These are phyloP conservation scores for Millerozyma acaciae DNA, from an alignment of 805 yeast genomes.

Conservation along the genomic window DNA sequence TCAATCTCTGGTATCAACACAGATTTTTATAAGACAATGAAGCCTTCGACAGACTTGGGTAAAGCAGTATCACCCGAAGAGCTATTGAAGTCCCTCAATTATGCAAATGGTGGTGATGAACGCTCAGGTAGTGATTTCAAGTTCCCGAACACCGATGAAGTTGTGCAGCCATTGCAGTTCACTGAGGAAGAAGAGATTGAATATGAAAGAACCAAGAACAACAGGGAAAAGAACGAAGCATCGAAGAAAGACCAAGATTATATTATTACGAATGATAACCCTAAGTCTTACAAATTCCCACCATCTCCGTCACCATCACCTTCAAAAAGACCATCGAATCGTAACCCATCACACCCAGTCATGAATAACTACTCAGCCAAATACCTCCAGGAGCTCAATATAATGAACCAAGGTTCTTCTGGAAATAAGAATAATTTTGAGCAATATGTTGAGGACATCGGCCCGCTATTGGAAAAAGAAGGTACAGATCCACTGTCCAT, in stretches of 20 bases:
- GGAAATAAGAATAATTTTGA: background rate
- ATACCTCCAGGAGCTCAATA: constrained; percentile 32
- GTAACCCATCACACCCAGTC: constrained; percentile 6
- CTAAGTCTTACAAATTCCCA: constrained; percentile 57
- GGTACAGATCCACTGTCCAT: too few species aligned
- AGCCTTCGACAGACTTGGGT: constrained; percentile 19
- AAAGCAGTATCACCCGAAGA: constrained; percentile 35
- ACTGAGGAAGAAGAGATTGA: constrained; percentile 26
- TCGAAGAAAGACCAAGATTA: constrained; percentile 34
- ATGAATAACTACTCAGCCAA: constrained; percentile 37
- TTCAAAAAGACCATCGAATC: constrained; percentile 1
- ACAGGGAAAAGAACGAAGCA: constrained; percentile 5
- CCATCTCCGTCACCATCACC: constrained; percentile 30
- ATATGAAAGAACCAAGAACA: constrained; percentile 8
- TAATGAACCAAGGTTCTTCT: background rate
- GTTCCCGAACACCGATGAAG: constrained; percentile 14
- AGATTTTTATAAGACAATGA: constrained; percentile 18
- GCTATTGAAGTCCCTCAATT: constrained; percentile 14
- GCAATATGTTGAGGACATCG: constrained; percentile 34
- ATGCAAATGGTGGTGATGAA: constrained; percentile 5
- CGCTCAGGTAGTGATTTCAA: constrained; percentile 9
- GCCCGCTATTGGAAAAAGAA: constrained; percentile 21
- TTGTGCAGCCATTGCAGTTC: constrained; percentile 21
- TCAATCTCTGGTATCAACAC: constrained; percentile 50
- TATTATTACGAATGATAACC: constrained; percentile 43